A percentile compares a stretch with the other conserved stretches of the same genome.
Conservation (phyloP, 2,329 filamentous ascomycete genomes). For the Calonectria hawksworthii region DNA sequence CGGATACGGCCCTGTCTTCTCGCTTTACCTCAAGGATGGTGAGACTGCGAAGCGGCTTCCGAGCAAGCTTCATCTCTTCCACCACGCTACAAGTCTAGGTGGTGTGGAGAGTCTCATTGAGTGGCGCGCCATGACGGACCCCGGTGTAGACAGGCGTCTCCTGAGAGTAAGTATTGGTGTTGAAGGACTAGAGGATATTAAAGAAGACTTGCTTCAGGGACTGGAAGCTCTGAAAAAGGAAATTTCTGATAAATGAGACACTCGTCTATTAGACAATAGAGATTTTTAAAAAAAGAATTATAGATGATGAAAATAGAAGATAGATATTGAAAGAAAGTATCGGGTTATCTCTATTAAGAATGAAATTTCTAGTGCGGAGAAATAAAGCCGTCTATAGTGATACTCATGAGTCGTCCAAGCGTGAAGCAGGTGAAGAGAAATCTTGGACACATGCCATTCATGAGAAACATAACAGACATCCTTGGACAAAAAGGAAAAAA, state of each 20-base stretch:
- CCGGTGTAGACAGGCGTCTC: constrained; percentile 77
- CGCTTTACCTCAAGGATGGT: constrained; percentile 74
- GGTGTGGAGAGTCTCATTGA: constrained; percentile 97
- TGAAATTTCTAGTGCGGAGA: neutral
- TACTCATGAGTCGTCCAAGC: constrained; percentile 1
- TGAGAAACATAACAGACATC: neutral
- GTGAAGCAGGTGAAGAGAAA: neutral
- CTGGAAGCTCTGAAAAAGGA: constrained; percentile 67
- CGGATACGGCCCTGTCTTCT: constrained; percentile 92
- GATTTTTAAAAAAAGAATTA: constrained; percentile 8
- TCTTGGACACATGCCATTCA: neutral
- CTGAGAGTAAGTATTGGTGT: constrained; percentile 88
- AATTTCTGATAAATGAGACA: neutral
- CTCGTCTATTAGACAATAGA: neutral
- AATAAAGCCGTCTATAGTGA: neutral
- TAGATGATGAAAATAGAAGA: constrained; percentile 11
- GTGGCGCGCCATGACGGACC: constrained; percentile 93
- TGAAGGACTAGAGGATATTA: constrained; percentile 88
- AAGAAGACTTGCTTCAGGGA: constrained; percentile 78
- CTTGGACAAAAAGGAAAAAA: neutral
- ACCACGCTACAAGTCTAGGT: constrained; percentile 94
- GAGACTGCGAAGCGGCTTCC: constrained; percentile 78
- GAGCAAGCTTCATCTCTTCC: constrained; percentile 84
- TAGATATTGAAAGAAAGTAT: neutral
- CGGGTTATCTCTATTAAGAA: neutral